Base-by-base conservation (phyloP, 1,284 basidiomycete genomes). In the Rhodotorula sp. region DNA sequence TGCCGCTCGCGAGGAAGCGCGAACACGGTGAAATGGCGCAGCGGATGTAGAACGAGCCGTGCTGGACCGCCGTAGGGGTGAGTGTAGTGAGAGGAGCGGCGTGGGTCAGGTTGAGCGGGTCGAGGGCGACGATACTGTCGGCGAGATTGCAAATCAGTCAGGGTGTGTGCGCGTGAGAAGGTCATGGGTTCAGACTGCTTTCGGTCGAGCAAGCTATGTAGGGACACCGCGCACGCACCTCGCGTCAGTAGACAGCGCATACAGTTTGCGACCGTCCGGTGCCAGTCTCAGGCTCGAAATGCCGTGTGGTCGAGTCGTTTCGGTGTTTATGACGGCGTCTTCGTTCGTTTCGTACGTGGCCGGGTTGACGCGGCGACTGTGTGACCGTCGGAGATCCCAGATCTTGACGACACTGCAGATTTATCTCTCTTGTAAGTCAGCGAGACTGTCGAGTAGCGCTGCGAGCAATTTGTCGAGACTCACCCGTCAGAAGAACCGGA, bases 311-410 rank as follows among this genome's bases (percentile, higher is more conserved):
- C 77, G 64, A 14, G 62, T 54, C 12, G 58, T n/a, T 12, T 30
- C 37, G 2, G 62, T 58, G n/a, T 53, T 48, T 4, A 60, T 29
- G 17, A 71, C 65, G n/a, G 72, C 68, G 26, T 76, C 76, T 26
- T 73, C 67, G 60, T 69, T 77, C 44, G 68, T 69, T 56, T 77
- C 74, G 60, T 71, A 49, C 20, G 61, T 66, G 0, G 68, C 68
- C 6, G 77, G 77, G 66, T 78, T 78, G 60, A 78, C 71, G 22
- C 77, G 75, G 20, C 75, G 72, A 26, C 72, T 72, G 64, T 76
- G 71, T 4, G 74, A 74, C 17, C 71, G 71, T 14, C 77, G 74
- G 10, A 78, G 67, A 63, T 78, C 77, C 77, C 77, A 78, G 30
- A 78, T 58, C 48, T 77, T 77, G 72, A 78, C 57, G 26, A 71